These are phyloP conservation scores for Lecanicillium sp. DNA, from an alignment of 2,329 filamentous ascomycete genomes.

Conservation along the genomic window DNA sequence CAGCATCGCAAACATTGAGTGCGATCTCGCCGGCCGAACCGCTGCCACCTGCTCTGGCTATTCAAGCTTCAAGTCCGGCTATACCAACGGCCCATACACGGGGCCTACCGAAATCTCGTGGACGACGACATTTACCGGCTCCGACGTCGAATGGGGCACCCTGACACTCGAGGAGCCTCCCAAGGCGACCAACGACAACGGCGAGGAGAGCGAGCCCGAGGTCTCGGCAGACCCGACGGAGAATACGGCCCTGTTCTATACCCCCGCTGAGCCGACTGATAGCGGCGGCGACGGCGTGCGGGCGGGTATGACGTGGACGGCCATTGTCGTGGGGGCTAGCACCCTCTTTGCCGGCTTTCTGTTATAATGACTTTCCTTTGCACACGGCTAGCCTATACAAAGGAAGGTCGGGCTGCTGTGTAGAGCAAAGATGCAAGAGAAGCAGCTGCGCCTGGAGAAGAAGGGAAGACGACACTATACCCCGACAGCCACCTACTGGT, in stretches of 20 bases:
- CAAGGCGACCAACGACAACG: slow-evolving; percentile 19
- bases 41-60: slow-evolving; percentile 41
- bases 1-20: slow-evolving; percentile 37
- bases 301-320: slow-evolving; percentile 1
- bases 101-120: slow-evolving; percentile 37
- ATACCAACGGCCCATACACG: slow-evolving; percentile 27
- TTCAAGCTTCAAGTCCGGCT: slow-evolving; percentile 33
- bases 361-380: slow-evolving; percentile 1
- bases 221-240: background rate
- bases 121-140: slow-evolving; percentile 35
- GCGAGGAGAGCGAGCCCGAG: slow-evolving; percentile 14
- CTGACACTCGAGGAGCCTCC: slow-evolving; percentile 34
- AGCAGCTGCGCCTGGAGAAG: too few relatives aligned
- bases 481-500: too few relatives aligned
- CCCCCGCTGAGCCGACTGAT: background rate
- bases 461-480: too few relatives aligned
- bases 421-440: too few relatives aligned
- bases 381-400: too few relatives aligned
- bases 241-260: slow-evolving; percentile 5
- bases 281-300: background rate
- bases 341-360: slow-evolving; percentile 3
- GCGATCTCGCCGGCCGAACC: slow-evolving; percentile 32
- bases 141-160: slow-evolving; percentile 35
- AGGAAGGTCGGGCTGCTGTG: too few relatives aligned
- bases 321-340: slow-evolving; percentile 4